These are phyloP conservation scores for Pilobolus umbonatus DNA, from an alignment of 192 early-diverging fungal genomes.

Conservation along the genomic window DNA sequence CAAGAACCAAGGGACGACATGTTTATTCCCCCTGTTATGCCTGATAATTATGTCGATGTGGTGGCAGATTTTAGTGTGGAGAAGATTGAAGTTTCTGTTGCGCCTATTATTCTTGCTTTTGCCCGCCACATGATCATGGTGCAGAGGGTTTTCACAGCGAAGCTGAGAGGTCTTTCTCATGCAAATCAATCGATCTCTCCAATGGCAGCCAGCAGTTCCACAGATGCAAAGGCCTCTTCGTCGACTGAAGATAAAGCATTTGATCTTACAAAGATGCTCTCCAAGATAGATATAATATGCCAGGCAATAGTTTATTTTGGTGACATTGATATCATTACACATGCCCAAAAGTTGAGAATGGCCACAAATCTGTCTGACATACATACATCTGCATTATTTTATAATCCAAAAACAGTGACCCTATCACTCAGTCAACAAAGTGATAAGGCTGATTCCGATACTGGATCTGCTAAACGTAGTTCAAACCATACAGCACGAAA, in stretches of 20 bases:
- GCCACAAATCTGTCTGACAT: constrained; percentile 37
- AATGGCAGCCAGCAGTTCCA: background rate
- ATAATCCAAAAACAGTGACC: constrained; percentile 32
- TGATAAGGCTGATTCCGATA: constrained; percentile 28
- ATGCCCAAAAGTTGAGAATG: constrained; percentile 41
- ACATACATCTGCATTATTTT: constrained; percentile 38
- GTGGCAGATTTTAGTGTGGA: constrained; percentile 36
- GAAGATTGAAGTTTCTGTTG: constrained; percentile 33
- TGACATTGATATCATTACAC: constrained; percentile 38
- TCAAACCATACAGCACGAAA: constrained; percentile 19
- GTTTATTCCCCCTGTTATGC: background rate
- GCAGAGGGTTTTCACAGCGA: constrained; percentile 47
- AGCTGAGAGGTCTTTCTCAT: constrained; percentile 29
- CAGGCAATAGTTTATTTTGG: constrained; percentile 42
- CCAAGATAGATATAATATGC: constrained; percentile 41
- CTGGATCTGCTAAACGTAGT: constrained; percentile 27
- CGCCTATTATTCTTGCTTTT: constrained; percentile 52
- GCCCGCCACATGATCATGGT: constrained; percentile 51
- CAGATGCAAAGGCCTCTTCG: background rate
- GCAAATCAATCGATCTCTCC: background rate
- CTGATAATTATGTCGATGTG: constrained; percentile 42
- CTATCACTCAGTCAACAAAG: background rate
- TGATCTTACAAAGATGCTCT: constrained; percentile 11
- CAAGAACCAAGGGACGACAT: background rate
- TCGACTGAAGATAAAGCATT: constrained; percentile 14